Conservation (phyloP, 192 early-diverging fungal species). For the Backusella parvicylindrica region DNA sequence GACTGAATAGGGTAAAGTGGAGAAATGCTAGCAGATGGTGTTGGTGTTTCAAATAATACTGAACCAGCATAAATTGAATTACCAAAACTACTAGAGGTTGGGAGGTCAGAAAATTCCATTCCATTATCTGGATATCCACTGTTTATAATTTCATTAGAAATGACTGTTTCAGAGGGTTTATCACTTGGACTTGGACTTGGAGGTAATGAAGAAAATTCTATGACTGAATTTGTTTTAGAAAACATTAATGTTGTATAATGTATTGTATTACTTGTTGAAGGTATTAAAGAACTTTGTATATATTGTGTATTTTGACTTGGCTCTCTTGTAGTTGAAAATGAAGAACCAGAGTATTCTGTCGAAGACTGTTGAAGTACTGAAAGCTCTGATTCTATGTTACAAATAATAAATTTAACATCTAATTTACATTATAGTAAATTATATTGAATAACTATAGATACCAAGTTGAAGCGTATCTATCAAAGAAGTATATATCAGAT, state of each 20-base stretch:
- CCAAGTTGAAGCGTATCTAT: not conserved
- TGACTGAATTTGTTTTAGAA: not conserved
- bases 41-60: slow-evolving; percentile 23
- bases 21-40: slow-evolving; percentile 10
- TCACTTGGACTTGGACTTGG: not conserved
- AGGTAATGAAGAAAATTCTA: not conserved
- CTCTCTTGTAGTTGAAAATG: too few species aligned
- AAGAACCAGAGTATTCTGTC: not conserved
- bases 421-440: not conserved
- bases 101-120: slow-evolving; percentile 7
- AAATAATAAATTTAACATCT: not conserved
- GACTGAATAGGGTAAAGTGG: slow-evolving; percentile 23
- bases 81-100: slow-evolving; percentile 24
- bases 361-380: not conserved
- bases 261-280: not conserved
- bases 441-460: not conserved
- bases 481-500: not conserved
- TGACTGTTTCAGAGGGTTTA: not conserved
- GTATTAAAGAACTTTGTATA: not conserved
- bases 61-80: slow-evolving; percentile 16
- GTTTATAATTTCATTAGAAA: not conserved
- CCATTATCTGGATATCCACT: not conserved
- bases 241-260: not conserved
- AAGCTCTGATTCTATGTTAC: not conserved
- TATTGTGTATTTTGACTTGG: not conserved